Conservation (phyloP, 139 green algal species). For the Picochlorum sp. region DNA sequence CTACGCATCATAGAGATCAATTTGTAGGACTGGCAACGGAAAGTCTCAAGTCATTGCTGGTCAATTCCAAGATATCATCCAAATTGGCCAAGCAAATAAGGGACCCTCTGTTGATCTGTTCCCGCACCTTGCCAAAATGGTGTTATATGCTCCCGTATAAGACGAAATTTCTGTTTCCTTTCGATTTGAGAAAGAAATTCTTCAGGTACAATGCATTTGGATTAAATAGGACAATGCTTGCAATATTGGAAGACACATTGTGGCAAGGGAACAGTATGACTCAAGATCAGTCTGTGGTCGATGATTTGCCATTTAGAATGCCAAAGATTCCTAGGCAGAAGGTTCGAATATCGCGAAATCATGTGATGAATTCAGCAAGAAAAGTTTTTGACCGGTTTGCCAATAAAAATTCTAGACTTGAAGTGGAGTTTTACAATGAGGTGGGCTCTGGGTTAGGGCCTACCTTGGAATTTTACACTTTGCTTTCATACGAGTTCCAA, state of each 20-base stretch:
- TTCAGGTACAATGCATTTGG: constrained; percentile 88
- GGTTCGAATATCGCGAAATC: constrained; percentile 67
- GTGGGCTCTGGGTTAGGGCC: constrained; percentile 89
- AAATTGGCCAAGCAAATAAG: constrained; percentile 88
- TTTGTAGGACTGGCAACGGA: not conserved
- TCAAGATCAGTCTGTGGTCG: constrained; percentile 16
- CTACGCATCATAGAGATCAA: not conserved
- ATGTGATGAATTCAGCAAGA: constrained; percentile 74
- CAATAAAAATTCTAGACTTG: constrained; percentile 14
- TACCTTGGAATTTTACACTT: constrained; percentile 97
- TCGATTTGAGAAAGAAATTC: constrained; percentile 72
- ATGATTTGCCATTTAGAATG: constrained; percentile 60
- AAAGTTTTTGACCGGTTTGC: constrained; percentile 58
- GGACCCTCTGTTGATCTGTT: constrained; percentile 85
- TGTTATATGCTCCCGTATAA: constrained; percentile 49
- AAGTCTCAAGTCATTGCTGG: not conserved
- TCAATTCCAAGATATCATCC: constrained; percentile 66
- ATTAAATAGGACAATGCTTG: constrained; percentile 67
- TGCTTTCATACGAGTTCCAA: constrained; percentile 89
- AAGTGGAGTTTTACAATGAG: constrained; percentile 91
- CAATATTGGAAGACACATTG: constrained; percentile 73
- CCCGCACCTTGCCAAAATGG: constrained; percentile 71
- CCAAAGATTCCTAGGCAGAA: constrained; percentile 84
- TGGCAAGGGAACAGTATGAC: constrained; percentile 47
- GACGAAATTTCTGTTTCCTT: constrained; percentile 80